Conservation (phyloP, 78 protist genomes). For the Dictyostelium intermedium region DNA sequence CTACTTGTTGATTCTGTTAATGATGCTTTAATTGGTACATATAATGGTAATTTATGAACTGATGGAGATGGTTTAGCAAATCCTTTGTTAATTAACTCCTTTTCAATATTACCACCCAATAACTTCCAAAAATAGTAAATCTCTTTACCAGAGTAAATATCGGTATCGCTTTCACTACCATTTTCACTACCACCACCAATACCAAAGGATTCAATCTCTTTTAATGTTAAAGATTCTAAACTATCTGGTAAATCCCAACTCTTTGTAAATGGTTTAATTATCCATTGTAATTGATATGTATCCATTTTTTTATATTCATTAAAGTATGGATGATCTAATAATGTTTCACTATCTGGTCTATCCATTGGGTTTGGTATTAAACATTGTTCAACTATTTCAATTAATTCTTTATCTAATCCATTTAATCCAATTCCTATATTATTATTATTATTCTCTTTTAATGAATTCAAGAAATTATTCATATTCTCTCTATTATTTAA, state of each 20-base stretch:
- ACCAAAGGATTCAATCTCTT: neutral
- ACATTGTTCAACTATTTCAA: constrained; percentile 24
- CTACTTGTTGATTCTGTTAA: neutral
- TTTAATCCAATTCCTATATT: neutral
- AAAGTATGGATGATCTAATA: constrained; percentile 73
- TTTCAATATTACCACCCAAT: constrained; percentile 63
- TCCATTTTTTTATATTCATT: neutral
- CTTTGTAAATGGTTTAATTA: constrained; percentile 28
- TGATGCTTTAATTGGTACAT: constrained; percentile 38
- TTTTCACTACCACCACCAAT: neutral
- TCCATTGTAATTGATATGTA: neutral
- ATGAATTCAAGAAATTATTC: neutral
- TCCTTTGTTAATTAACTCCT: constrained; percentile 35
- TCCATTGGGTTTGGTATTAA: constrained; percentile 19
- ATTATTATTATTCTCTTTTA: neutral
- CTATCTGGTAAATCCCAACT: constrained; percentile 35
- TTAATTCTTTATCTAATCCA: neutral
- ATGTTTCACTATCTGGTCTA: constrained; percentile 28
- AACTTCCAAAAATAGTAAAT: constrained; percentile 61
- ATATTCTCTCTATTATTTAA: neutral
- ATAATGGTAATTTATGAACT: constrained; percentile 60
- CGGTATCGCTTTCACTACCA: neutral
- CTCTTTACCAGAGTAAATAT: constrained; percentile 33
- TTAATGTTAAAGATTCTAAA: neutral
- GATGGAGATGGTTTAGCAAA: constrained; percentile 65